These are phyloP conservation scores for Diaporthe sp. DNA, from an alignment of 2,329 filamentous ascomycete genomes.

Conservation along the genomic window DNA sequence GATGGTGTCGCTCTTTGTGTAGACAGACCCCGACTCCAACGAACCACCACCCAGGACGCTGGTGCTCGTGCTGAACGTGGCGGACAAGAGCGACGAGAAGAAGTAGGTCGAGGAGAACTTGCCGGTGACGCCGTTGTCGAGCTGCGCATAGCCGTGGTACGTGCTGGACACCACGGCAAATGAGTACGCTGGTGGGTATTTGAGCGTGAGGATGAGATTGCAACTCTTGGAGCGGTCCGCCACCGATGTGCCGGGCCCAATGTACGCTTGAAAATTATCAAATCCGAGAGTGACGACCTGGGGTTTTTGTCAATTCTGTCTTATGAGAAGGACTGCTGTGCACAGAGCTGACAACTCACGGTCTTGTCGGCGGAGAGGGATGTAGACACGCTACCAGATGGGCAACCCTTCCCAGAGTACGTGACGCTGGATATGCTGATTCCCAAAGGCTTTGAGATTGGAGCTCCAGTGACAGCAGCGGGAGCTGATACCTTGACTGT, in stretches of 20 bases:
- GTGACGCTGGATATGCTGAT: conserved; percentile 40
- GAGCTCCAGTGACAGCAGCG: neutral
- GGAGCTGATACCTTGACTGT: neutral
- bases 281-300: conserved; percentile 41
- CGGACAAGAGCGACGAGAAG: conserved; percentile 24
- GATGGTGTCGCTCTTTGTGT: conserved; percentile 37
- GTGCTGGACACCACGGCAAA: conserved; percentile 39
- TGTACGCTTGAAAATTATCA: conserved; percentile 41
- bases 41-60: conserved; percentile 35
- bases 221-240: conserved; percentile 45
- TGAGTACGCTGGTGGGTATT: conserved; percentile 39
- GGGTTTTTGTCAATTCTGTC: neutral
- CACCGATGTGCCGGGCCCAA: conserved; percentile 28
- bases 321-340: neutral
- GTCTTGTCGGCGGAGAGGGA: conserved; percentile 39
- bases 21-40: conserved; percentile 19
- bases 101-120: conserved; percentile 36
- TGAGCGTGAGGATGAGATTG: conserved; percentile 39
- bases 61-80: conserved; percentile 35
- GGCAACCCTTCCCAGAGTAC: conserved; percentile 40
- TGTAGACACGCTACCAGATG: conserved; percentile 36
- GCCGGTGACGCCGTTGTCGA: conserved; percentile 37
- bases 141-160: conserved; percentile 42
- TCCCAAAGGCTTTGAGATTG: conserved; percentile 13
- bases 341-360: neutral